Evolutionary conservation across 2,329 filamentous ascomycete genomes (phyloP).

Genomic region (Apiospora phragmitis): DNA sequence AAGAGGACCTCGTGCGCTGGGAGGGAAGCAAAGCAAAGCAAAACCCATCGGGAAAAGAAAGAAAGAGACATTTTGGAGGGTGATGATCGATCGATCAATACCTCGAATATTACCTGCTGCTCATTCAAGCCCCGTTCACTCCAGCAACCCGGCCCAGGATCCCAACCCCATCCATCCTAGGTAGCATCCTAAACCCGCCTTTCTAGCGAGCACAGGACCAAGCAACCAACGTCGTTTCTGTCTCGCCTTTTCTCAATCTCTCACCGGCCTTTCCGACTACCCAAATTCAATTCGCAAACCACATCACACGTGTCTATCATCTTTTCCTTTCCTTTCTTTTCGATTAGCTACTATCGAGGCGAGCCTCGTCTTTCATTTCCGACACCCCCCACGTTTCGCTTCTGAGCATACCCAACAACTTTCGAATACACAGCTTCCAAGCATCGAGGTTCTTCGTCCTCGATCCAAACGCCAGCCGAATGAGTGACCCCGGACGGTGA

Average conservation of each 20-base stretch:
- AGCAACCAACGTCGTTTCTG: neutral
- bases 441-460: conserved; percentile 12
- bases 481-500: conserved; percentile 17
- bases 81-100: neutral
- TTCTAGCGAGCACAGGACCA: neutral
- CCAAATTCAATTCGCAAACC: conserved; percentile 8
- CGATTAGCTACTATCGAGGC: neutral
- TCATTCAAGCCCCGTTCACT: neutral
- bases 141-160: conserved; percentile 5
- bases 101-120: neutral
- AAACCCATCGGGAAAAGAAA: neutral
- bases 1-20: neutral
- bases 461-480: conserved; percentile 13
- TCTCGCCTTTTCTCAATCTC: conserved; percentile 3
- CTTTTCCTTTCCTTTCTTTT: conserved; percentile 2
- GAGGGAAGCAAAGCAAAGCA: neutral
- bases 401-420: neutral
- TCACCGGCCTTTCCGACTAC: conserved; percentile 1
- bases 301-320: neutral
- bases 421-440: neutral
- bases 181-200: conserved; percentile 1
- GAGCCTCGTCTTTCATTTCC: conserved; percentile 6
- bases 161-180: conserved; percentile 6
- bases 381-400: conserved; percentile 3
- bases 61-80: neutral